These are phyloP conservation scores for Furcasterigmium furcatum DNA, from an alignment of 2,329 filamentous ascomycete species.

Conservation along the genomic window DNA sequence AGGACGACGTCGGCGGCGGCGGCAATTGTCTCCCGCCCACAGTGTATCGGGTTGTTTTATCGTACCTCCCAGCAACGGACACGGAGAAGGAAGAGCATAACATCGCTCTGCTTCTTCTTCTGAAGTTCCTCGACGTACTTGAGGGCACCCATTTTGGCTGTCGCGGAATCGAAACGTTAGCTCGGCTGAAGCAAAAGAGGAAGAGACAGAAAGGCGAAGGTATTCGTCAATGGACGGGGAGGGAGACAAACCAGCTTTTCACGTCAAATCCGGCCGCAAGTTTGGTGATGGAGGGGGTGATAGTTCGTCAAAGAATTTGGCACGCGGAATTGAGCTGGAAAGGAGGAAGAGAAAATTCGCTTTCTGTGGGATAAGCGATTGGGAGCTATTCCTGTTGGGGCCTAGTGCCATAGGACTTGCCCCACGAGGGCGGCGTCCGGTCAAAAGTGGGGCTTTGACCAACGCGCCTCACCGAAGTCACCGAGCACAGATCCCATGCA, in stretches of 20 bases:
- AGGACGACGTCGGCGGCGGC: constrained; percentile 7
- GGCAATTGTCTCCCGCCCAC: constrained; percentile 26
- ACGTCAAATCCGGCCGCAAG: constrained; percentile 16
- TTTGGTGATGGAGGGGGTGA: constrained; percentile 11
- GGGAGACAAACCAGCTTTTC: constrained; percentile 19
- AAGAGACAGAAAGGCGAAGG: neutral
- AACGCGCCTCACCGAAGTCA: constrained; percentile 1
- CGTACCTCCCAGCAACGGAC: constrained; percentile 99
- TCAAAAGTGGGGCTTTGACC: constrained; percentile 2
- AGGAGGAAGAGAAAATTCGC: constrained; percentile 5
- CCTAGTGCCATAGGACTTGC: neutral
- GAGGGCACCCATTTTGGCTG: constrained; percentile 94
- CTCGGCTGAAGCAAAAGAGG: constrained; percentile 2
- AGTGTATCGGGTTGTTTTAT: constrained; percentile 40
- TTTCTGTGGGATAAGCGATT: constrained; percentile 6
- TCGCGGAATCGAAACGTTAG: constrained; percentile 17
- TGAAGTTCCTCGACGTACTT: constrained; percentile 99
- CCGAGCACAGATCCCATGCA: neutral
- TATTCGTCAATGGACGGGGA: neutral
- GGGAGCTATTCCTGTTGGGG: neutral
- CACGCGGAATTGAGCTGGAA: neutral
- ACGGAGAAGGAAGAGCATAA: constrained; percentile 99
- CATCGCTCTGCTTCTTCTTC: constrained; percentile 99
- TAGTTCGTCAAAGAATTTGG: constrained; percentile 5
- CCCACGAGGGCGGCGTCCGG: neutral